Evolutionary conservation across 1,139 yeast genomes (phyloP).

Genomic region (Geotrichum histeridarum): DNA sequence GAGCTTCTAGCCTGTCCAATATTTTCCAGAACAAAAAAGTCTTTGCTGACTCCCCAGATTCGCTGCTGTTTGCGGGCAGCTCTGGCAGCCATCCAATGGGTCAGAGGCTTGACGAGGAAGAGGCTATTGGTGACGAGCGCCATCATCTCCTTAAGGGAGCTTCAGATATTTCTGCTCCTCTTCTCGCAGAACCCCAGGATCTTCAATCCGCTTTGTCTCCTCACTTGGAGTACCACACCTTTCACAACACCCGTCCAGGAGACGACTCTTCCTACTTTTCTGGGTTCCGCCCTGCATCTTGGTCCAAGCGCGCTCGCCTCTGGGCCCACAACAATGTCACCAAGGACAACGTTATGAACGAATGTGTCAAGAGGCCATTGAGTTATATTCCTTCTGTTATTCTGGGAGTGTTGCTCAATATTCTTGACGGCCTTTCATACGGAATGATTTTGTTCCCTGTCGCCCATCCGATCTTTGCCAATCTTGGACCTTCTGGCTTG

Average conservation of each 20-base stretch:
- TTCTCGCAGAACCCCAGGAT: not conserved
- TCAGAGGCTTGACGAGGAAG: not conserved
- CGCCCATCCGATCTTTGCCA: conserved; percentile 68
- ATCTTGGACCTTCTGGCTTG: conserved; percentile 80
- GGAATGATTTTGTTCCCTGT: conserved; percentile 97
- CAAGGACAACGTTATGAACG: conserved; percentile 15
- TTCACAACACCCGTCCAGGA: conserved; percentile 2
- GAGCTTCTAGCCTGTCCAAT: not conserved
- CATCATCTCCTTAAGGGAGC: not conserved
- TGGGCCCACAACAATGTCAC: conserved; percentile 15
- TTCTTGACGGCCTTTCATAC: conserved; percentile 87
- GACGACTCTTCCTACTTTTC: conserved; percentile 13
- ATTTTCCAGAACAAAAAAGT: not conserved
- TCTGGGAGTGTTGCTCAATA: conserved; percentile 75
- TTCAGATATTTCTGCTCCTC: not conserved
- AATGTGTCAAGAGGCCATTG: conserved; percentile 38
- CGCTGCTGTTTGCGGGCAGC: not conserved
- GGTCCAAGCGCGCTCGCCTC: conserved; percentile 16
- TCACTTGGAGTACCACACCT: conserved; percentile 17
- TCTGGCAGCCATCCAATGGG: not conserved
- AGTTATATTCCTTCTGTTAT: conserved; percentile 68
- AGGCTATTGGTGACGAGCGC: not conserved
- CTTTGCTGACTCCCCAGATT: not conserved
- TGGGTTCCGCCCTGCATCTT: conserved; percentile 13
- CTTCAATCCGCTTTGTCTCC: conserved; percentile 7